Conservation (phyloP, 768 basidiomycete species). For the Mycena maculata region DNA sequence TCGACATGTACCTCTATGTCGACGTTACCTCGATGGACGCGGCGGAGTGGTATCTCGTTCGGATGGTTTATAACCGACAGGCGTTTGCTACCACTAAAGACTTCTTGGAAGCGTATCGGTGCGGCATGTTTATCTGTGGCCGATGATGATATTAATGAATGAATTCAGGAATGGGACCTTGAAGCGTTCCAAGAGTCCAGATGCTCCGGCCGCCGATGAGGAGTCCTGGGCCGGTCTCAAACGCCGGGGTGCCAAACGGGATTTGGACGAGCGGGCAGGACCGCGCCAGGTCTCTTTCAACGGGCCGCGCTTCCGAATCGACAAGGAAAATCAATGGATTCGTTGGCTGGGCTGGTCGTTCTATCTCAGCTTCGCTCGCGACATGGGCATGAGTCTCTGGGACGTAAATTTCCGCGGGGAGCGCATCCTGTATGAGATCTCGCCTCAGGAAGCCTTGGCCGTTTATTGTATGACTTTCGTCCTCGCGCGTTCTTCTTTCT, state of each 20-base stretch:
- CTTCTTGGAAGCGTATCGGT: conserved; percentile 63
- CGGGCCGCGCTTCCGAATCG: conserved; percentile 68
- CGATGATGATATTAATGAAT: too few species aligned
- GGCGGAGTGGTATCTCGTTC: conserved; percentile 60
- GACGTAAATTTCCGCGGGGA: conserved; percentile 68
- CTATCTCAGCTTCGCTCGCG: conserved; percentile 71
- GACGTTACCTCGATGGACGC: conserved; percentile 67
- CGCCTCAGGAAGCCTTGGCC: conserved; percentile 72
- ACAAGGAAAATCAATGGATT: conserved; percentile 62
- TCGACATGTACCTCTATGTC: conserved; percentile 68
- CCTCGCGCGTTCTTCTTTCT: not conserved
- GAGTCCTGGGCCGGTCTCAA: conserved; percentile 60
- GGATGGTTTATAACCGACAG: conserved; percentile 72
- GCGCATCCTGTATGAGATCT: conserved; percentile 70
- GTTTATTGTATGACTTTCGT: conserved; percentile 57
- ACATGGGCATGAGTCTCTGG: conserved; percentile 75
- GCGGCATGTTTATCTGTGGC: too few species aligned
- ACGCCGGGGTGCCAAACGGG: conserved; percentile 52
- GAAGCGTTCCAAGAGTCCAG: conserved; percentile 49
- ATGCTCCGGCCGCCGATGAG: conserved; percentile 47
- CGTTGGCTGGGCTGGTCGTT: conserved; percentile 77
- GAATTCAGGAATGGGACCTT: conserved; percentile 63
- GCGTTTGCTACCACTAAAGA: conserved; percentile 59
- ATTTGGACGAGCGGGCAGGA: conserved; percentile 74
- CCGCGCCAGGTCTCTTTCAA: conserved; percentile 72